Evolutionary conservation across 1,284 basidiomycete species (phyloP), one percentile per base, ranked within the genome.

Genomic region (Pterula multifida): DNA sequence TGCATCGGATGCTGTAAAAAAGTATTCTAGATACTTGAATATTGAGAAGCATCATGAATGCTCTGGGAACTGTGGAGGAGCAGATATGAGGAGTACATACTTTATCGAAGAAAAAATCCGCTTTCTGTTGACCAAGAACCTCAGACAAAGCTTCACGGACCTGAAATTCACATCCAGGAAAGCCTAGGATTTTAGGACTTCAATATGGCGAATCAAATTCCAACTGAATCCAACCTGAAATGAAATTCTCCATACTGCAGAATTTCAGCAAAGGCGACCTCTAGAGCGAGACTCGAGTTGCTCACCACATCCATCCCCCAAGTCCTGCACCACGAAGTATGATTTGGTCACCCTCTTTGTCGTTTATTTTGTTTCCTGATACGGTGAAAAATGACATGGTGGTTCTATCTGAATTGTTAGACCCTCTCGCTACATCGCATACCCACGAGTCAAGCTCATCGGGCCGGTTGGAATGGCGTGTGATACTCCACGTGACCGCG

Each of bases 101-200:
- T 68, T 79, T 82, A 65, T 88, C 81, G 57, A 88, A 90, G 69
- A 88, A 89, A 66, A 79, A 83, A 24, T 78, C 77, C 12, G 83
- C 75, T 60, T 85, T 88, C 48, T 79, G 70, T 51, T 72, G 55
- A 1, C 86, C 86, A 17, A 90, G 64, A 0, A 77, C 74, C 15
- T 78, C 70, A 15, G 71, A 70, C n/a, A 90, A 67, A 2, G 78
- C 79, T 15, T 77, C 76, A 42, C 85, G 78, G 49, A 87, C 79
- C 61, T 81, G 78, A 60, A 71, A 74, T 57, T 81, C 78, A 52
- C 76, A 76, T 13, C 77, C 78, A 48, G 78, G 76, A 56, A 42
- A 42, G 9, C 39, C 39, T 42, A 22, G 17, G n/a, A n/a, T n/a
- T n/a, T n/a, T n/a, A n/a, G n/a, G n/a, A n/a, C n/a, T n/a, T n/a